Evolutionary conservation across 495 filamentous ascomycete genomes (phyloP).

Genomic region (Neurospora sublineolata): DNA sequence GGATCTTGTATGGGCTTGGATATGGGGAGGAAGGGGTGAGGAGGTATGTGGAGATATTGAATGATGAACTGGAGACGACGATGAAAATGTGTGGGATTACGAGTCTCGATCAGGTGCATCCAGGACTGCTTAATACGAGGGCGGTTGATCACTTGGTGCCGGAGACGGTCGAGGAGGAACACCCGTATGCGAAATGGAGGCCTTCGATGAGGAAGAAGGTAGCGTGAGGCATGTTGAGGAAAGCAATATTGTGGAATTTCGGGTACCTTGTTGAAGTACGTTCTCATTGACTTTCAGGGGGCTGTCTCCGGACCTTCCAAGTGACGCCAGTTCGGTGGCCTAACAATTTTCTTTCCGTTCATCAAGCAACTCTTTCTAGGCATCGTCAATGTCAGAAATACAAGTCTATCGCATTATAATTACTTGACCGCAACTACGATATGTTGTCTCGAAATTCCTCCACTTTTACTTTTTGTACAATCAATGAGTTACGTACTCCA

Average conservation of each 20-base stretch:
- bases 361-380: too few species aligned
- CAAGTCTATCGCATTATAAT: too few species aligned
- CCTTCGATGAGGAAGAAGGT: conserved; percentile 3
- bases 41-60: conserved; percentile 50
- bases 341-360: not conserved
- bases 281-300: too few species aligned
- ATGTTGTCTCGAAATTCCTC: not conserved
- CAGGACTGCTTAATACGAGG: conserved; percentile 56
- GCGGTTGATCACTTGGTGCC: conserved; percentile 63
- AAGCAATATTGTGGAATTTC: too few species aligned
- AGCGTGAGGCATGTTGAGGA: not conserved
- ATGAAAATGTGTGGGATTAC: conserved; percentile 73
- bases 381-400: too few species aligned
- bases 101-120: conserved; percentile 55
- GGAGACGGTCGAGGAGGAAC: conserved; percentile 30
- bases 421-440: not conserved
- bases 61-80: conserved; percentile 65
- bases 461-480: not conserved
- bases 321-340: too few species aligned
- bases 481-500: not conserved
- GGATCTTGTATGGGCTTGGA: conserved; percentile 48
- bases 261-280: too few species aligned
- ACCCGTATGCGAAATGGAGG: conserved; percentile 52
- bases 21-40: conserved; percentile 71
- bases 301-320: too few species aligned